Evolutionary conservation across 257 asterid species (phyloP).

Genomic region (Nicotiana paniculata): DNA sequence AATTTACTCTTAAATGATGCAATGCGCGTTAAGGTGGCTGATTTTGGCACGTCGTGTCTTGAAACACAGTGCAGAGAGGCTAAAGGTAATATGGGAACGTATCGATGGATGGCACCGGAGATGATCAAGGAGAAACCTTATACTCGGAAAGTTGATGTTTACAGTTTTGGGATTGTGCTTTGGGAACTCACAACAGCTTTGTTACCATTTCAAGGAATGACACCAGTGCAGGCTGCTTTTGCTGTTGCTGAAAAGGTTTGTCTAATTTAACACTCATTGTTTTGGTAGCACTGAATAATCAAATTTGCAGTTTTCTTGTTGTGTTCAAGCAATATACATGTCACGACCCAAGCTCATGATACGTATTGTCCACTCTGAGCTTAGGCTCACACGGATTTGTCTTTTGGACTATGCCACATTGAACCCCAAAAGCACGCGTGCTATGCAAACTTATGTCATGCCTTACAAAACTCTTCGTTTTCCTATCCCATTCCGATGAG

Average conservation of each 20-base stretch:
- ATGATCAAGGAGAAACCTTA: constrained; percentile 56
- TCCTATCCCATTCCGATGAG: no score
- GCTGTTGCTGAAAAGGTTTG: constrained; percentile 47
- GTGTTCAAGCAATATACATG: no score
- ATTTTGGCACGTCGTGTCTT: constrained; percentile 33
- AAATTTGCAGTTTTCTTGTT: no score
- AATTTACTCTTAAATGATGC: constrained; percentile 25
- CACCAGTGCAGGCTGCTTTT: constrained; percentile 66
- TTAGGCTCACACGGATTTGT: no score
- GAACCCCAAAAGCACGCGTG: no score
- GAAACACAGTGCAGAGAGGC: constrained; percentile 31
- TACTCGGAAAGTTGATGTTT: constrained; percentile 60
- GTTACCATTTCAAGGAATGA: constrained; percentile 63
- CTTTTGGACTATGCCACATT: no score
- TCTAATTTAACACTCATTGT: background rate
- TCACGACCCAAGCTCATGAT: no score
- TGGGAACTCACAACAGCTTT: constrained; percentile 62
- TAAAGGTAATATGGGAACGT: constrained; percentile 36
- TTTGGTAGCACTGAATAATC: no score
- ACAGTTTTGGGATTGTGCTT: constrained; percentile 55
- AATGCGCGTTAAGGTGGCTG: constrained; percentile 30
- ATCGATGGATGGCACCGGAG: constrained; percentile 48
- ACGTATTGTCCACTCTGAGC: no score
- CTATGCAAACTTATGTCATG: no score
- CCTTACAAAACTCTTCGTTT: no score